Evolutionary conservation across 2,329 filamentous ascomycete species (phyloP).

Genomic region (Tothia fuscella): DNA sequence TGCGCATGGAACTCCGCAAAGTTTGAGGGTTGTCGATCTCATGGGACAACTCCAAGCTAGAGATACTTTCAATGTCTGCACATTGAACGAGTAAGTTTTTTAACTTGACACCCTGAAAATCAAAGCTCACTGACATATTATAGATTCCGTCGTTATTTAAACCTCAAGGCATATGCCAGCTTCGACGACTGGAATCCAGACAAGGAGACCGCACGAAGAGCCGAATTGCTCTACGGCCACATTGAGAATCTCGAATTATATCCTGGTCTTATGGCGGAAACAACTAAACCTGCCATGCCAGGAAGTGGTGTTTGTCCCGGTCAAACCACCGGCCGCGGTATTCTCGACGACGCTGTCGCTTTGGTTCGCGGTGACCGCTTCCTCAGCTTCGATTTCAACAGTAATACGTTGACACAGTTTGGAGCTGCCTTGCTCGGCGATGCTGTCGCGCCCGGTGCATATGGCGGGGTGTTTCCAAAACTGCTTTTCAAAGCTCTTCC

Average conservation of each 20-base stretch:
- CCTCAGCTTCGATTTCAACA: conserved; percentile 37
- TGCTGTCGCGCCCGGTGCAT: conserved; percentile 27
- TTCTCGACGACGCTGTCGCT: conserved; percentile 37
- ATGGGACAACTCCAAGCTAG: conserved; percentile 32
- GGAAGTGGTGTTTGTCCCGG: conserved; percentile 14
- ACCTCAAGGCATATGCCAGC: conserved; percentile 17
- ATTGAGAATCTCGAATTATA: conserved; percentile 11
- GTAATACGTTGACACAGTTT: conserved; percentile 38
- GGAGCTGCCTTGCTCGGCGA: conserved; percentile 32
- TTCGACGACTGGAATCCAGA: conserved; percentile 19
- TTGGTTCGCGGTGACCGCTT: conserved; percentile 35
- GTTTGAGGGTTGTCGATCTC: conserved; percentile 30
- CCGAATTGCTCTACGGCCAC: conserved; percentile 11
- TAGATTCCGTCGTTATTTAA: conserved; percentile 18
- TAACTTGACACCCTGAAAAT: no score
- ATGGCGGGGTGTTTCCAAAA: conserved; percentile 33
- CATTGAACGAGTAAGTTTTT: conserved; percentile 32
- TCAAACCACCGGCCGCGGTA: conserved; percentile 34
- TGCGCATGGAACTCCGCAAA: conserved; percentile 23
- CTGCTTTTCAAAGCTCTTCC: conserved; percentile 36
- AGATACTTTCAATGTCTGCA: conserved; percentile 33
- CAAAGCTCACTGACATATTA: not conserved
- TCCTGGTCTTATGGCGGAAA: conserved; percentile 11
- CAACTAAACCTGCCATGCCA: conserved; percentile 10
- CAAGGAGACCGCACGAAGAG: conserved; percentile 4